Conservation (phyloP, 768 basidiomycete genomes). For the Dendrothele bispora region DNA sequence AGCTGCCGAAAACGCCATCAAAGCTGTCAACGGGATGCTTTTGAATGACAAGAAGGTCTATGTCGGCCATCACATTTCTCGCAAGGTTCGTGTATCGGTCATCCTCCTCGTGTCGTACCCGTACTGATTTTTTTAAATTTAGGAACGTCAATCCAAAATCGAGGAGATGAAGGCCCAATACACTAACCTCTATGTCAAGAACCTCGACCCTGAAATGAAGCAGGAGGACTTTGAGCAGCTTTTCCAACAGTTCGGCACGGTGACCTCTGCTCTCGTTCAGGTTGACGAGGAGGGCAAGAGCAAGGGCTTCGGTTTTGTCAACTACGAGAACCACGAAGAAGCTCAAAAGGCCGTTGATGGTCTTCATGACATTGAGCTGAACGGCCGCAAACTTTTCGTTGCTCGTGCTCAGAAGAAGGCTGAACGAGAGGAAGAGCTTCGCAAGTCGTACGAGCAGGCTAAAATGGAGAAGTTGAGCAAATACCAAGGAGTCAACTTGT, state of each 20-base stretch:
- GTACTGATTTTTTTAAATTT: neutral
- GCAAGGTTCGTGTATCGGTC: slow-evolving; percentile 86
- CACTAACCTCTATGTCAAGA: slow-evolving; percentile 99
- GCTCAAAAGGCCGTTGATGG: slow-evolving; percentile 87
- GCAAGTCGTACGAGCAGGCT: slow-evolving; percentile 89
- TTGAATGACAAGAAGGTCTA: slow-evolving; percentile 99
- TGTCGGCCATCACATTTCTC: slow-evolving; percentile 95
- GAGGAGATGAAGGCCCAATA: slow-evolving; percentile 97
- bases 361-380: slow-evolving; percentile 82
- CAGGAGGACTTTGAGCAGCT: slow-evolving; percentile 86
- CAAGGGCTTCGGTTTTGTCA: slow-evolving; percentile 99
- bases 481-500: slow-evolving; percentile 98
- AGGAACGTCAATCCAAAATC: slow-evolving; percentile 97
- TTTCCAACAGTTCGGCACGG: slow-evolving; percentile 73
- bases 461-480: slow-evolving; percentile 98
- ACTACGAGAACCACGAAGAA: slow-evolving; percentile 90
- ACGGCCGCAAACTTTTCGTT: slow-evolving; percentile 91
- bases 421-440: slow-evolving; percentile 96
- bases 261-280: slow-evolving; percentile 88
- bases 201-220: slow-evolving; percentile 81
- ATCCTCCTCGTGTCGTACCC: neutral
- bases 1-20: slow-evolving; percentile 94
- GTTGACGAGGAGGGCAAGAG: slow-evolving; percentile 86
- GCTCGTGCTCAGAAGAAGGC: slow-evolving; percentile 97
- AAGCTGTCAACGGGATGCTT: slow-evolving; percentile 98